Evolutionary conservation across 345 rosid genomes (phyloP).

Genomic region (Ailanthus altissimus): DNA sequence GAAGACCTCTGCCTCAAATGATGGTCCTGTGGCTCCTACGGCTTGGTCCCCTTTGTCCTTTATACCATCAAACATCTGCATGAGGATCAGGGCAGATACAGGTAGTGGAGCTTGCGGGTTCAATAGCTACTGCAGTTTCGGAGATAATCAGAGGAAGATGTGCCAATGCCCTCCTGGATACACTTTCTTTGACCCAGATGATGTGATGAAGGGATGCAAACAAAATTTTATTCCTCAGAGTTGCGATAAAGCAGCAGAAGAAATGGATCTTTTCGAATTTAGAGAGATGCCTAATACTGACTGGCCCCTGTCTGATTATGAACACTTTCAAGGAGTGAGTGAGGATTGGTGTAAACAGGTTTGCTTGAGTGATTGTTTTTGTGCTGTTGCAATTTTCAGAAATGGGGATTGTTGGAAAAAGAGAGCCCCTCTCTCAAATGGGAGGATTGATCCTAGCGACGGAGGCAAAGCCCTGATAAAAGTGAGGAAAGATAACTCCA

Average conservation of each 20-base stretch:
- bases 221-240: slow-evolving; percentile 13
- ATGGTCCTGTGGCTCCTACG: slow-evolving; percentile 19
- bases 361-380: slow-evolving; percentile 42
- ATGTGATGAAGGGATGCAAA: slow-evolving; percentile 25
- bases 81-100: rapidly evolving
- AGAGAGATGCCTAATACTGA: slow-evolving; percentile 27
- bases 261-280: slow-evolving; percentile 6
- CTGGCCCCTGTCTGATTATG: slow-evolving; percentile 33
- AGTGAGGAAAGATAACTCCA: slow-evolving; percentile 26
- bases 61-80: slow-evolving; percentile 31
- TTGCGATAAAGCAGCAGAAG: slow-evolving; percentile 7
- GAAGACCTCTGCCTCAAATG: background rate
- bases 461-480: slow-evolving; percentile 38
- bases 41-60: slow-evolving; percentile 25
- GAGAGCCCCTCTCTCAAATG: slow-evolving; percentile 39
- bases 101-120: slow-evolving; percentile 38
- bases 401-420: slow-evolving; percentile 35
- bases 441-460: background rate
- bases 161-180: slow-evolving; percentile 34
- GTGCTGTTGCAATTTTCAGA: slow-evolving; percentile 35
- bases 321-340: background rate
- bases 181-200: background rate
- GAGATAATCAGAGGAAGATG: background rate
- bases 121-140: slow-evolving; percentile 33
- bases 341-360: slow-evolving; percentile 39